Percentiles rank a stretch among this genome's conserved stretches.
phyloP scores from a whole-genome alignment of 2,329 filamentous ascomycete species.

The Sclerotinia subarctica region DNA sequence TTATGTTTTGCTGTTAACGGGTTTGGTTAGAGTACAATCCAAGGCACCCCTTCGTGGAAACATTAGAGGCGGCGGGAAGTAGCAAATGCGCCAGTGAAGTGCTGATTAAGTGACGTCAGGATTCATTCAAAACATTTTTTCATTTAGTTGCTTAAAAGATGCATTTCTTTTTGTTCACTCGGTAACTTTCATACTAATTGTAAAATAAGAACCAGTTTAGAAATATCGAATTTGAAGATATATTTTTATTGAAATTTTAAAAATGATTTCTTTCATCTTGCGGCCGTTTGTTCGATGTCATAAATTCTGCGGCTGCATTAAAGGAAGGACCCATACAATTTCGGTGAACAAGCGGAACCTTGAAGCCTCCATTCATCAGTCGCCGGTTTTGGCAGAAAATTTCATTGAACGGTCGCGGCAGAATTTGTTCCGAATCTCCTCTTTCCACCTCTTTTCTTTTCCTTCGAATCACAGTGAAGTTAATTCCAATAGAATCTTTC shows the following conservation, averaged over 20 bases:
- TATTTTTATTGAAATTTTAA: not conserved
- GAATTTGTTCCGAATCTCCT: not conserved
- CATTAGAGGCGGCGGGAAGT: not conserved
- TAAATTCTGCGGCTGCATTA: not conserved
- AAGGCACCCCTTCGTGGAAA: not conserved
- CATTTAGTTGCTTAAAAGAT: not conserved
- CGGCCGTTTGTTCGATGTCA: conserved; percentile 4
- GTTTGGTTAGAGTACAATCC: not conserved
- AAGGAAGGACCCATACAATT: conserved; percentile 1
- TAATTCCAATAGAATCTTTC: conserved; percentile 12
- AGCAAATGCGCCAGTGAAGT: conserved; percentile 7
- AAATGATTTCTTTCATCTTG: not conserved
- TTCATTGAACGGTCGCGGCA: not conserved
- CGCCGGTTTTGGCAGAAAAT: conserved; percentile 12
- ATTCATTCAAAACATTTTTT: conserved; percentile 2
- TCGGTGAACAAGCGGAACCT: conserved; percentile 2
- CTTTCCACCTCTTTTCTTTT: conserved; percentile 1
- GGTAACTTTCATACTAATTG: not conserved
- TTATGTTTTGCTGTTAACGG: conserved; percentile 6
- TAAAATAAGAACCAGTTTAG: not conserved
- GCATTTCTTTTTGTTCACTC: not conserved
- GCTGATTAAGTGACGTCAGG: conserved; percentile 15
- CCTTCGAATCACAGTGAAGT: conserved; percentile 10
- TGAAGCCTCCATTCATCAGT: not conserved
- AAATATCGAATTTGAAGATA: not conserved